Evolutionary conservation across 495 filamentous ascomycete genomes (phyloP), one percentile per base, ranked within the genome.

Genomic region (Lasiosphaeris hirsuta): DNA sequence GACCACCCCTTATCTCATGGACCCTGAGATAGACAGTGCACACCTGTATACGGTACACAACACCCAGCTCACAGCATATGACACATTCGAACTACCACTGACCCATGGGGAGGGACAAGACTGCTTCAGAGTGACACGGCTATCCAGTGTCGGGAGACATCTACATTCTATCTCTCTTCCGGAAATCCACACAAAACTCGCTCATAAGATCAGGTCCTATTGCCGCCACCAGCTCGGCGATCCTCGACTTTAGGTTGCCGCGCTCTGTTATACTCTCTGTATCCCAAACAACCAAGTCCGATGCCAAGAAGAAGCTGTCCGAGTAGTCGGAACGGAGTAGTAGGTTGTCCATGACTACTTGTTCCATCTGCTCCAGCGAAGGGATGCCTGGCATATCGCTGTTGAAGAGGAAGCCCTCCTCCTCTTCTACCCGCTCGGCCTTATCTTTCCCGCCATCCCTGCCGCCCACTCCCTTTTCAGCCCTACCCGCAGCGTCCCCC

Each of bases 381-480:
- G 93, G 75, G 30, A 88, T 78, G 3, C 93, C 93, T 0, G 92
- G 92, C 83, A 95, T 92, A 50, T 80, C 72, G 39, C 86, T 76
- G 15, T 74, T 64, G 51, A 94, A 88, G 18, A 94, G 78, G 3
- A 88, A 87, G 10, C 71, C 58, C 30, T 73, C 71, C 15, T 79
- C 75, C 41, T 75, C 70, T 14, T 70, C 72, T 19, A 71, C 67
- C 0, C 79, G 73, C 11, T 63, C 65, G 2, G 58, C 57, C 15
- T 59, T 58, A 10, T 57, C 59, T 35, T 62, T 14, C 11, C 60
- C 59, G 7, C 58, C 52, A 30, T 68, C 62, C 13, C 13, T 18
- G 36, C 46, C 51, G 36, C 41, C 45, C 7, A 60, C 59, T 30
- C 23, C 23, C 23, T 5, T 30, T 30, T 30, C 23, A 30, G 23